phyloP scores from a whole-genome alignment of 129 eudicot species.

The Lonicera japonica region DNA sequence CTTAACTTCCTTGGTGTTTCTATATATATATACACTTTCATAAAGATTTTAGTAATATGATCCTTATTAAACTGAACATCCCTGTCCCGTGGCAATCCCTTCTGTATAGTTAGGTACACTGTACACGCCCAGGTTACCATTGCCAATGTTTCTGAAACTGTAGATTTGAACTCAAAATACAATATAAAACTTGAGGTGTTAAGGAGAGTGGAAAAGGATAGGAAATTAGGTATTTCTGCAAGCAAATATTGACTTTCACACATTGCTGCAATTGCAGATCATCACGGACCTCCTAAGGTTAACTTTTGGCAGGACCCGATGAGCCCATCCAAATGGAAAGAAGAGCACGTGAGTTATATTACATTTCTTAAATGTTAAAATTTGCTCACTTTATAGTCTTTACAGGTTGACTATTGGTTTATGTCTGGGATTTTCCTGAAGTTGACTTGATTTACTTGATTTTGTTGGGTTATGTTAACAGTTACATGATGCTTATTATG shows the following conservation, averaged over 20 bases:
- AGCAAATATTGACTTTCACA: too few relatives aligned
- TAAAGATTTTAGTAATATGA: too few relatives aligned
- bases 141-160: neutral
- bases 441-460: too few relatives aligned
- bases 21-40: too few relatives aligned
- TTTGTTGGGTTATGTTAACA: too few relatives aligned
- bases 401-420: neutral
- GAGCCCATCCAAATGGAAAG: constrained; percentile 36
- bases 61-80: too few relatives aligned
- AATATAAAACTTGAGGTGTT: neutral
- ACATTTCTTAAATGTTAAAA: neutral
- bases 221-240: neutral
- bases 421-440: neutral
- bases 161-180: neutral
- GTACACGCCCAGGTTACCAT: too few relatives aligned
- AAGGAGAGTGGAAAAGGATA: neutral
- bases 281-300: constrained; percentile 31
- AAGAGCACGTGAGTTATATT: constrained; percentile 31
- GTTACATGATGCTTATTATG: too few relatives aligned
- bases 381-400: neutral
- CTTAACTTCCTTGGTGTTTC: too few relatives aligned
- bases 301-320: constrained; percentile 30
- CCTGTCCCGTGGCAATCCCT: too few relatives aligned
- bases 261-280: constrained; percentile 6
- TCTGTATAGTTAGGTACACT: too few relatives aligned